Base-by-base conservation (phyloP, 768 basidiomycete genomes). In the Lentinula edodes region DNA sequence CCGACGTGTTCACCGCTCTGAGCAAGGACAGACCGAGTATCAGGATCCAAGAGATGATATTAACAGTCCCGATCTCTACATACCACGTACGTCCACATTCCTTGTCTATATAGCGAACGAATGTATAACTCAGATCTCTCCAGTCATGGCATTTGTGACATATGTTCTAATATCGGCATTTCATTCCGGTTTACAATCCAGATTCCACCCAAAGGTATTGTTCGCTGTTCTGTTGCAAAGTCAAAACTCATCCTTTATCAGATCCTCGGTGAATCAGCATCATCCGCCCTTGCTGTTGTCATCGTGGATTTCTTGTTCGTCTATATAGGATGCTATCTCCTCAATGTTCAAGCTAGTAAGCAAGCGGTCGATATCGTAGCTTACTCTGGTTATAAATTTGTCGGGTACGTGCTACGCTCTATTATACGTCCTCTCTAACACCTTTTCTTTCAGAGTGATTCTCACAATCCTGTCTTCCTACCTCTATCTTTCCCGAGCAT, bases 311-410 rank as follows among this genome's bases (percentile, higher is more conserved):
- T 98, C 72, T 74, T 86, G 32, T 88, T 91, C 63, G 90, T 99
- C 58, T 92, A 93, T 69, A 80, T 92, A 0, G 95, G 95, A 0
- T 97, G 93, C 69, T 99, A 98, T 74, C 77, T 98, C 54, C 83
- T 98, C 53, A 94, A 93, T 63, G 93, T 98, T 2, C 83, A 88
- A 63, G 88, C 87, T 3, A 75, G 80, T 6, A 76, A 75, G 20
- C 89, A 91, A 51, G 82, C 91, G 23, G 80, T 90, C 5, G 94
- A 97, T 69, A 74, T 98, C 52, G 75, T 97, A 35, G 91, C 95
- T 0, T 98, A 98, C 70, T 91, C 89, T 5, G 96, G 97, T 0
- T 98, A 98, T 76, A 98, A 99, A 70, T 98, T 99, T 67, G 92
- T 98, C 34, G 96, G 93, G 93, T 94, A 65, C 34, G 87, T 39